phyloP scores from a whole-genome alignment of 768 basidiomycete genomes.

The Xerocomus spinulosus region DNA sequence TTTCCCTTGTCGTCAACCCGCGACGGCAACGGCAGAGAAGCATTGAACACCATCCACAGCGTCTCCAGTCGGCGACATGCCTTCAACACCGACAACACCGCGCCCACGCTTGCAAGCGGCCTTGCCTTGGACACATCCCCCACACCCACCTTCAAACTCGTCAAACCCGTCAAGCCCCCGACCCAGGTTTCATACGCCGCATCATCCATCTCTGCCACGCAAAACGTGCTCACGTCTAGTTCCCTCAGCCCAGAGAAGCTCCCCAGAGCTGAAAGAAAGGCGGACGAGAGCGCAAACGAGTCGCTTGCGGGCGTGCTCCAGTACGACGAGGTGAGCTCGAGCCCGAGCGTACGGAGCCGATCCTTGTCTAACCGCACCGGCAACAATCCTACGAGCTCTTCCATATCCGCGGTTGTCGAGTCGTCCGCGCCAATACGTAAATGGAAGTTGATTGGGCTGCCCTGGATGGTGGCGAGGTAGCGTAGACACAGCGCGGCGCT shows the following conservation, averaged over 20 bases:
- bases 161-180: constrained; percentile 8
- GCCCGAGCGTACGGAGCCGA: constrained; percentile 7
- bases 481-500: constrained; percentile 19
- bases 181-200: constrained; percentile 13
- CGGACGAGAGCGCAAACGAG: constrained; percentile 16
- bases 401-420: constrained; percentile 17
- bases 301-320: constrained; percentile 23
- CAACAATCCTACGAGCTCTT: constrained; percentile 7
- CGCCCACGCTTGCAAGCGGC: constrained; percentile 17
- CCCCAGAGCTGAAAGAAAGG: constrained; percentile 12
- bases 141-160: constrained; percentile 19
- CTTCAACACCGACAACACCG: constrained; percentile 19
- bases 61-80: constrained; percentile 17
- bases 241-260: constrained; percentile 13
- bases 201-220: constrained; percentile 19
- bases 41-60: constrained; percentile 23
- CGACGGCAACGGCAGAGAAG: constrained; percentile 1
- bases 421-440: constrained; percentile 26
- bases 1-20: not conserved
- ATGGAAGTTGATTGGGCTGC: constrained; percentile 14
- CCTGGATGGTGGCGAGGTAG: constrained; percentile 19
- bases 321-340: constrained; percentile 27
- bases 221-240: constrained; percentile 21
- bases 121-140: constrained; percentile 13
- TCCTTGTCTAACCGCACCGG: constrained; percentile 11